These are phyloP conservation scores for Aureobasidium sp. DNA, from an alignment of 2,329 filamentous ascomycete genomes.

Conservation along the genomic window DNA sequence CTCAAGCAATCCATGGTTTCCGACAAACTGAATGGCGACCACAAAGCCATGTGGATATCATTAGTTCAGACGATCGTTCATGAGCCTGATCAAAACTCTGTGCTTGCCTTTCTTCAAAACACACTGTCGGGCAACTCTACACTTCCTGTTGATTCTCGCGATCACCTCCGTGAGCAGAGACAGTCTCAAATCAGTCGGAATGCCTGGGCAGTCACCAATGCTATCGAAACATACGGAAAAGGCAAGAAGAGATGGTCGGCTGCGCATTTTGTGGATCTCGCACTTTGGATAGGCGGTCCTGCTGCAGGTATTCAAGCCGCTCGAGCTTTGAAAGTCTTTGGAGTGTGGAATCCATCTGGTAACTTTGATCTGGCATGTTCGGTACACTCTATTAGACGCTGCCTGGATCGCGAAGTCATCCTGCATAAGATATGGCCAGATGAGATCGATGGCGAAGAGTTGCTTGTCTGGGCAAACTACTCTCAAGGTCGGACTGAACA, in stretches of 20 bases:
- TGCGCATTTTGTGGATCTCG: neutral
- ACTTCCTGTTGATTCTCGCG: neutral
- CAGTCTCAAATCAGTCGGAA: too few relatives aligned
- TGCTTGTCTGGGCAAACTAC: neutral
- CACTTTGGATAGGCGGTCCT: neutral
- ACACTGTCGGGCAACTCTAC: neutral
- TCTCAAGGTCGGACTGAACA: neutral
- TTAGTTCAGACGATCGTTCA: neutral
- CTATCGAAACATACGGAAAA: neutral
- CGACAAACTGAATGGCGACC: neutral
- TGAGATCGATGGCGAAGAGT: too few relatives aligned
- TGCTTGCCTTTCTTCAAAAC: neutral
- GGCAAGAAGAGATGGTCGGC: neutral
- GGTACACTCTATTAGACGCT: neutral
- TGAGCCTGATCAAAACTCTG: neutral
- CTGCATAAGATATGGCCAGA: neutral
- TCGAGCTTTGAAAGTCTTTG: neutral
- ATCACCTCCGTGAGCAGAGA: too few relatives aligned
- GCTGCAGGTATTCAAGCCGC: neutral
- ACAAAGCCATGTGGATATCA: neutral
- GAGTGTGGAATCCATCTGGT: neutral
- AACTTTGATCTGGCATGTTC: neutral
- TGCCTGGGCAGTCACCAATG: neutral
- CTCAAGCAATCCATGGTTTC: neutral
- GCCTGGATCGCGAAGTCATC: neutral